Evolutionary conservation across 768 basidiomycete genomes (phyloP), one percentile per base, ranked within the genome.

Genomic region (Lactarius sp.): DNA sequence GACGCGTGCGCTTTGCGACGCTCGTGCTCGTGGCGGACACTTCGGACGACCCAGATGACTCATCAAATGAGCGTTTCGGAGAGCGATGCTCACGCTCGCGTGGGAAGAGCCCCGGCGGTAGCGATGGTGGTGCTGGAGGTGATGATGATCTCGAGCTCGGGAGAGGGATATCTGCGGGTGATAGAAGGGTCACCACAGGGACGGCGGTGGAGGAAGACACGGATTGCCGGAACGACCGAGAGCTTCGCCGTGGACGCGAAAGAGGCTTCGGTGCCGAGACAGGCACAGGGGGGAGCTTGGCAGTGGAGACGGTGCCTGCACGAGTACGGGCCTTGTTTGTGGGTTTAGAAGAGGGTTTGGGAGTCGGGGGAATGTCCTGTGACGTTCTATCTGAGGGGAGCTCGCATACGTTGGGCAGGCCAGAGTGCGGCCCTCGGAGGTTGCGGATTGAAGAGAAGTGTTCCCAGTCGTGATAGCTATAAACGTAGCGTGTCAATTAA

Each of bases 391-490:
- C 72, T 0, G 76, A 72, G 20, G 75, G 66, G 16, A 71, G 73
- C 73, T 93, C 91, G 49, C 74, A 70, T 2, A 92, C 83, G 58
- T 75, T 74, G 3, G 91, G 90, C 16, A 85, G 77, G 8, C 92
- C 94, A 0, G 83, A 77, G 71, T 94, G 92, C 0, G 93, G 94
- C 1, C 94, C 94, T 16, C 79, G 79, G 58, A 94, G 76, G 73
- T 92, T 94, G 52, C 94, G 88, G 62, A 96, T 90, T n/a, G 88
- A 91, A 13, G 90, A 93, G 70, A 94, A 96, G 72, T 96, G 94
- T 71, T 96, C 93, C 90, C 91, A 94, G 73, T 94, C 91, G 70
- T 94, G 88, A 72, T 93, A 95, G 36, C 90, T 91, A 22, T 14
- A 5, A 33, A 70, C 6, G 34, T 5, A 20, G 69, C 13, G 33